phyloP scores from a whole-genome alignment of 192 early-diverging fungal genomes.

The Fimicolochytrium jonesii region DNA sequence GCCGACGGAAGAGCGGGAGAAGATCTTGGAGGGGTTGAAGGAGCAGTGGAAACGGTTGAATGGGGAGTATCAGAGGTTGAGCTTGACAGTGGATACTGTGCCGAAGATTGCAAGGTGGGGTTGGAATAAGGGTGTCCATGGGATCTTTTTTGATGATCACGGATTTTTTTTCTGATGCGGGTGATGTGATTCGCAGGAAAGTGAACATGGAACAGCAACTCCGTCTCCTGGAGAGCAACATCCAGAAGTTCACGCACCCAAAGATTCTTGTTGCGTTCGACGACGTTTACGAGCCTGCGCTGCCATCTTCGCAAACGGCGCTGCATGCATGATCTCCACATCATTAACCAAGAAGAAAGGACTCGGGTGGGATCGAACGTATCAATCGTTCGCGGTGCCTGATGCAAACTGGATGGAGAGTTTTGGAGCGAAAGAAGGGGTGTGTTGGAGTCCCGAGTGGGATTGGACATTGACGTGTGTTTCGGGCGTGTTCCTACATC shows the following conservation, averaged over 20 bases:
- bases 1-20: constrained; percentile 46
- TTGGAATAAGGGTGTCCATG: too few species aligned
- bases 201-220: constrained; percentile 60
- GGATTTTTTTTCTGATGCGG: constrained; percentile 2
- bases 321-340: too few species aligned
- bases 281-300: constrained; percentile 28
- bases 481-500: too few species aligned
- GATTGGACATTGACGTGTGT: too few species aligned
- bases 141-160: too few species aligned
- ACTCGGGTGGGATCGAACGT: too few species aligned
- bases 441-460: too few species aligned
- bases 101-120: constrained; percentile 57
- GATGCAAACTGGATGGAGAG: too few species aligned
- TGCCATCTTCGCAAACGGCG: too few species aligned
- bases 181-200: constrained; percentile 35
- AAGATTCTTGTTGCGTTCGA: constrained; percentile 48
- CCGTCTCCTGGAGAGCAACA: constrained; percentile 51
- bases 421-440: too few species aligned
- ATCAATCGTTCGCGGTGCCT: too few species aligned
- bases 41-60: constrained; percentile 52
- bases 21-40: constrained; percentile 48
- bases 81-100: constrained; percentile 57
- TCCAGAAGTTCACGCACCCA: constrained; percentile 50
- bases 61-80: constrained; percentile 51
- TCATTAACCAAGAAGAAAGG: too few species aligned